Base-by-base conservation (phyloP, 2,329 filamentous ascomycete species). In the Coniochaeta hoffmannii region DNA sequence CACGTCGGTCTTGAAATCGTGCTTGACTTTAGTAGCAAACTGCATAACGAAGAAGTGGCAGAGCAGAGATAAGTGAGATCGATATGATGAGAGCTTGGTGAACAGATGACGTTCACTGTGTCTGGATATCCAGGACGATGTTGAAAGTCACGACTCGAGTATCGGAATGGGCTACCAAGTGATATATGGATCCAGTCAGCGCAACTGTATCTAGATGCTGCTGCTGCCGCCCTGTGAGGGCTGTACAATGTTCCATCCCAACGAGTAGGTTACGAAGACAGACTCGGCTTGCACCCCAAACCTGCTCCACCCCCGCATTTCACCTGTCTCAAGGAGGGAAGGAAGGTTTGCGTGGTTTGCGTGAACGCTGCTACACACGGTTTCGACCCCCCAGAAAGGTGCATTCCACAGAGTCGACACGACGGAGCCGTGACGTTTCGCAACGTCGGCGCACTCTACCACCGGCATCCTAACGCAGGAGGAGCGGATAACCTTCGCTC, bases 1-100 rank as follows among this genome's bases (percentile, higher is more conserved):
- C 32, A 67, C 66, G 53, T 75, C 73, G 9, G 67, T 72, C 54
- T 61, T 61, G 11, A 74, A 52, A 55, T 72, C 68, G 14, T 69
- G 58, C 58, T 68, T 66, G 28, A 53, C 30, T 35, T 26, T 22
- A 28, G 26, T 31, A 28, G 26, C 50, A 53, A 38, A 2, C 50
- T 53, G 36, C 50, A 53, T 53, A 32, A 26, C 26, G 26, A 19
- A 28, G 26, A 4, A 6, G 10, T 15, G 14, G 41, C 11, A 4
- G 15, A 46, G 12, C 19, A 26, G 19, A 26, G 24, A 46, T 7
- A n/a, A 19, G 15, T 28, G 24, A 26, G 24, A 11, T 46, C 41
- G 41, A n/a, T 11, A 26, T 15, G 41, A 28, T 28, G 12, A 10
- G 41, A 6, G 22, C n/a, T 28, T 14, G 24, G 5, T 15, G 41